A percentile compares a stretch with the other conserved stretches of the same genome.
Evolutionary conservation across 192 early-diverging fungal genomes (phyloP).

Genomic region (Chytriomyces confervae): DNA sequence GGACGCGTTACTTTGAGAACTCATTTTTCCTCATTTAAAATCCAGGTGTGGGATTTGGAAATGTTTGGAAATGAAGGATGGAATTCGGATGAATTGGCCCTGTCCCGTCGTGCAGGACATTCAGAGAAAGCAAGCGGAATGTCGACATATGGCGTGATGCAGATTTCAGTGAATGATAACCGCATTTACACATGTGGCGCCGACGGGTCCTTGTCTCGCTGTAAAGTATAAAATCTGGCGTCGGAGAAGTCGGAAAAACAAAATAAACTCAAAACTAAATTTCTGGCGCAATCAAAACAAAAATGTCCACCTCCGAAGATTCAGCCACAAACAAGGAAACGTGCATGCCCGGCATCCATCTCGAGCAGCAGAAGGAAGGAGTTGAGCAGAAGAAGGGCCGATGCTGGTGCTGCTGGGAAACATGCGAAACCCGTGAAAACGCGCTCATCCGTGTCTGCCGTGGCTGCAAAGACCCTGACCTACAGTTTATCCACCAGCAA

Average conservation of each 20-base stretch:
- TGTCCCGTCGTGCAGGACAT: constrained; percentile 43
- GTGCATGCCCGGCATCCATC: background rate
- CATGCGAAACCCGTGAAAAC: constrained; percentile 3
- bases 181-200: constrained; percentile 68
- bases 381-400: background rate
- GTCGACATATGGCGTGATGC: constrained; percentile 69
- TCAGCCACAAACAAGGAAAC: background rate
- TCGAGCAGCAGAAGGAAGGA: background rate
- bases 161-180: constrained; percentile 60
- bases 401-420: constrained; percentile 43
- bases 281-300: no score
- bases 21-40: background rate
- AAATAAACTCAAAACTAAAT: no score
- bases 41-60: constrained; percentile 51
- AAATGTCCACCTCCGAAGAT: no score
- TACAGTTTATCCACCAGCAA: constrained; percentile 43
- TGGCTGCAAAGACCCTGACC: constrained; percentile 45
- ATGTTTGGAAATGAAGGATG: constrained; percentile 57
- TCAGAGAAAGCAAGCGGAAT: constrained; percentile 44
- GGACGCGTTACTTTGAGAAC: background rate
- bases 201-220: constrained; percentile 51
- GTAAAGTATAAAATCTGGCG: background rate
- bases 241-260: no score
- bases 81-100: constrained; percentile 56
- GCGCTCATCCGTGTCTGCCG: constrained; percentile 37